Conservation (phyloP, 75 land plant genomes). For the Sequoia sempervirens region DNA sequence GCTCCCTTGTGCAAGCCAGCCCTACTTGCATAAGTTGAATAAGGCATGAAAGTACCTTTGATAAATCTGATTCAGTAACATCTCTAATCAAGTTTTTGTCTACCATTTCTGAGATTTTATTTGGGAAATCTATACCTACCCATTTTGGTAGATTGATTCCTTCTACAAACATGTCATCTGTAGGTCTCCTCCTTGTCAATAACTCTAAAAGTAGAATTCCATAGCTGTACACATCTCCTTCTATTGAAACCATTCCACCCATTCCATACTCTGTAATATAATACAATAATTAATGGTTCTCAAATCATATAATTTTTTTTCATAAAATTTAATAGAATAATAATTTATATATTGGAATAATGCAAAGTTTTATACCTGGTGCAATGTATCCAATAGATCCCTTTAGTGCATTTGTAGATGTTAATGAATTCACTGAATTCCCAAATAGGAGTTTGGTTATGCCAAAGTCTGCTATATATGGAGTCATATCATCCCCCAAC, state of each 20-base stretch:
- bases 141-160: too few species aligned
- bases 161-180: too few species aligned
- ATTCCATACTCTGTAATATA: constrained; percentile 4
- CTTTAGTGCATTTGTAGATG: constrained; percentile 1
- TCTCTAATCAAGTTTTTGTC: not conserved
- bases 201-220: too few species aligned
- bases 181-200: too few species aligned
- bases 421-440: not conserved
- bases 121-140: not conserved
- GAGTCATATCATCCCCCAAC: too few species aligned
- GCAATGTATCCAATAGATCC: constrained; percentile 44
- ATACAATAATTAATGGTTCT: not conserved
- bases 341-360: not conserved
- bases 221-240: not conserved
- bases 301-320: not conserved
- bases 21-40: too few species aligned
- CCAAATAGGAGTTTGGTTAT: not conserved
- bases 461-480: too few species aligned
- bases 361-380: constrained; percentile 17
- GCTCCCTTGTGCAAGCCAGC: too few species aligned
- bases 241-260: not conserved
- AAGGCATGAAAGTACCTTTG: too few species aligned
- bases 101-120: not conserved
- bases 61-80: not conserved
- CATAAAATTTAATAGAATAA: too few species aligned